Evolutionary conservation across 2,329 filamentous ascomycete species (phyloP), one percentile per base, ranked within the genome.

Genomic region (Ophiostoma tasmaniense): DNA sequence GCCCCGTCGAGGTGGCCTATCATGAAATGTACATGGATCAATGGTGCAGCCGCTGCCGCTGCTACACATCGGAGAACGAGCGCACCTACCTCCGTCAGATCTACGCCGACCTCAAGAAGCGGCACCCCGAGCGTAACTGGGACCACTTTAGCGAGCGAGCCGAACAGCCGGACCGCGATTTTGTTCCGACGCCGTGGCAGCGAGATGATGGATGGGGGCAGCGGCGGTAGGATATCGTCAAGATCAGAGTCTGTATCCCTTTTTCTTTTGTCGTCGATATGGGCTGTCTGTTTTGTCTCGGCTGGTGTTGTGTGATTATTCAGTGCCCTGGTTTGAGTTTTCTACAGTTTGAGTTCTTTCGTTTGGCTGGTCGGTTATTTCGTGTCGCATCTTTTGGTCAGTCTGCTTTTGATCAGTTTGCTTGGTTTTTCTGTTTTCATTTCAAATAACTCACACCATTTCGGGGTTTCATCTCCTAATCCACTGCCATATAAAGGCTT

Each of bases 81-180:
- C 64, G 64, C 64, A 20, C 35, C 5, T 62, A 52, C 64, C 37
- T 66, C 7, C 25, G 30, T 5, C 35, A 45, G 22, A 42, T 66
- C 50, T 61, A 66, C 17, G n/a, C 39, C 33, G 30, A 66, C 45
- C 62, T 66, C 22, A 66, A 66, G 45, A 66, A 45, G 50, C 50
- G 22, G 25, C 50, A 68, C 62, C 62, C 67, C n/a, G 62, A 66
- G 13, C 67, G 67, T 35, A 61, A 68, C 67, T 68, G 67, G 67
- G 64, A 68, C n/a, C 22, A n/a, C 35, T 22, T 68, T 33, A 17
- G 64, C 30, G n/a, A 35, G 11, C 33, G 28, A 33, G 67, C 22
- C 17, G 45, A 64, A 22, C 45, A 25, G 22, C 66, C 62, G 3
- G 59, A 62, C 59, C 59, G 59, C 28, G 30, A 62, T 17, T 62